A percentile compares a stretch with the other conserved stretches of the same genome.
These are phyloP conservation scores for Camelina laxa DNA, from an alignment of 345 rosid genomes.

Conservation along the genomic window DNA sequence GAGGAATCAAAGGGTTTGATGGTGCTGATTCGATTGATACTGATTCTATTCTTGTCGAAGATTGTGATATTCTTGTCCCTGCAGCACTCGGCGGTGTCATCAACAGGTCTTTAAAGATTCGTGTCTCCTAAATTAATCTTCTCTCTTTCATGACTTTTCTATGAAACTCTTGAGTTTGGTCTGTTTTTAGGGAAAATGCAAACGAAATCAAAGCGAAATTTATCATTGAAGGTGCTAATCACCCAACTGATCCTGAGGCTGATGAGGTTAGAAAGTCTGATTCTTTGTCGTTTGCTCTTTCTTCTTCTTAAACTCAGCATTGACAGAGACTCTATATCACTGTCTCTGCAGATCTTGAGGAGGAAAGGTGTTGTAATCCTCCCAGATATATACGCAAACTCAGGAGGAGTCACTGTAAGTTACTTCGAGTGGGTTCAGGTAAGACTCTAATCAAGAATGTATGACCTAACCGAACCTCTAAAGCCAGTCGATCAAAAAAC, in stretches of 20 bases:
- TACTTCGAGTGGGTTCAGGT: constrained; percentile 99
- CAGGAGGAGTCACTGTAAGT: constrained; percentile 97
- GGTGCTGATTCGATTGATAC: constrained; percentile 67
- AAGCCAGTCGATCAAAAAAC: neutral
- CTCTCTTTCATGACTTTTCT: neutral
- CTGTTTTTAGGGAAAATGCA: constrained; percentile 73
- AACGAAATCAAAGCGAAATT: constrained; percentile 85
- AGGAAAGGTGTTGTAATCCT: constrained; percentile 93
- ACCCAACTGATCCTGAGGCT: constrained; percentile 97
- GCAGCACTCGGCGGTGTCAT: constrained; percentile 97
- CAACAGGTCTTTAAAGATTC: constrained; percentile 58
- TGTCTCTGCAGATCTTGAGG: constrained; percentile 58
- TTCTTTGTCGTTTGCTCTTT: neutral
- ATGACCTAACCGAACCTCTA: neutral
- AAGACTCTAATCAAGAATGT: constrained; percentile 20
- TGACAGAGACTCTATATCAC: neutral
- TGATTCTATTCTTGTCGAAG: constrained; percentile 69
- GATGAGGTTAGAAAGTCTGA: constrained; percentile 66
- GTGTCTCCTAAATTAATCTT: neutral
- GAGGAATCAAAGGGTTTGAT: constrained; percentile 78
- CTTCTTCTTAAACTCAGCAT: neutral
- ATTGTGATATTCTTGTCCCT: constrained; percentile 85
- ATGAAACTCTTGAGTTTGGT: neutral
- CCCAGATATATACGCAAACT: constrained; percentile 94
- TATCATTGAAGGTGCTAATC: constrained; percentile 92